These are phyloP conservation scores for Fusarium sp. DNA, from an alignment of 2,329 filamentous ascomycete genomes.

Conservation along the genomic window DNA sequence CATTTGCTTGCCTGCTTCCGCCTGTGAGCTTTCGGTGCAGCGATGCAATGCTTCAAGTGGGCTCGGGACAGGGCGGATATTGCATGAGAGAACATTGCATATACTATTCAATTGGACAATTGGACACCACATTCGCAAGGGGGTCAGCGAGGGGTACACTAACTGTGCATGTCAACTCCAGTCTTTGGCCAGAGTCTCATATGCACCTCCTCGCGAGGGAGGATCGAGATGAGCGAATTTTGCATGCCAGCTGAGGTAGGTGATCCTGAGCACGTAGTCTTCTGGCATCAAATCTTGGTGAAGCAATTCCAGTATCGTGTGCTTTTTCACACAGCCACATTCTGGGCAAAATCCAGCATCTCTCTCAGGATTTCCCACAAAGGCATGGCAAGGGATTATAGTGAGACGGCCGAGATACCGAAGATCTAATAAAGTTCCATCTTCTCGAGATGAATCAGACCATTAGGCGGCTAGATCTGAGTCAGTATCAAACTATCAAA, in stretches of 20 bases:
- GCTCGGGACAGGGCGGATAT: constrained; percentile 1
- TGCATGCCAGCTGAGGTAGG: constrained; percentile 8
- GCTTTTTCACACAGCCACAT: constrained; percentile 28
- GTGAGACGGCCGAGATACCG: constrained; percentile 14
- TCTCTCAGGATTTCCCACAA: constrained; percentile 22
- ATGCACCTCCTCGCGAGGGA: constrained; percentile 23
- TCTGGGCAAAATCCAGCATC: constrained; percentile 6
- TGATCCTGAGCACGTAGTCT: neutral
- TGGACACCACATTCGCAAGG: constrained; percentile 17
- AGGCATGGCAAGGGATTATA: constrained; percentile 11
- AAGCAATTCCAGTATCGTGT: constrained; percentile 19
- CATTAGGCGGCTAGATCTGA: constrained; percentile 65
- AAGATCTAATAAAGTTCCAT: constrained; percentile 52
- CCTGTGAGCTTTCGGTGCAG: constrained; percentile 1
- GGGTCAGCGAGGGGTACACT: constrained; percentile 16
- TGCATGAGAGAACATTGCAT: neutral
- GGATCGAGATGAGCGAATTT: constrained; percentile 30
- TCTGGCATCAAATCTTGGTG: neutral
- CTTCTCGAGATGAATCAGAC: constrained; percentile 69
- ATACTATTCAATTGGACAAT: constrained; percentile 36
- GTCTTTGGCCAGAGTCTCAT: constrained; percentile 19
- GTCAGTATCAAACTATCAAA: constrained; percentile 33
- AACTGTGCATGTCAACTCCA: constrained; percentile 17
- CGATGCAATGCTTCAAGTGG: constrained; percentile 37
- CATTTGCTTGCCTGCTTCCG: constrained; percentile 14